Evolutionary conservation across 2,329 filamentous ascomycete species (phyloP), one percentile per base, ranked within the genome.

Genomic region (Decorospora gaudefroyi): DNA sequence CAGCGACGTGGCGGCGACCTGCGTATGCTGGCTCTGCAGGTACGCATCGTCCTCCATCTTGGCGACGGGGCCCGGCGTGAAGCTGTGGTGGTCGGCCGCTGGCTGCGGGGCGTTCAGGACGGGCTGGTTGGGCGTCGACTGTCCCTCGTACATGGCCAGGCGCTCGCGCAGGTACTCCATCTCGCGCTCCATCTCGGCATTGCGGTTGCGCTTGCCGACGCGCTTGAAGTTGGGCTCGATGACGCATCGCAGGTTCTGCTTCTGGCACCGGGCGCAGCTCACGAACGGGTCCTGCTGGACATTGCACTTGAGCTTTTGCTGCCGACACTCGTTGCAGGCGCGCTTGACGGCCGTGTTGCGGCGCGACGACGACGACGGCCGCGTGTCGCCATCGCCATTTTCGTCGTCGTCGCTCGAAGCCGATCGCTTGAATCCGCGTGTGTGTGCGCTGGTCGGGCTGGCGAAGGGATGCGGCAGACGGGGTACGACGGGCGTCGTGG

Each of bases 221-320:
- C 88, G 84, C 78, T 90, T 91, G 74, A 92, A 92, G 70, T 90
- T 90, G 62, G 86, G 88, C 70, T 92, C 87, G 70, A 93, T 92
- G 70, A 89, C 88, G 77, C 88, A 93, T 50, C 85, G 82, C 49
- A 92, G 83, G 71, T 87, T 88, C 64, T 91, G 81, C 61, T 89
- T 87, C 66, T 82, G 82, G 73, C 88, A 93, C 43, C 88, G 80
- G 40, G 84, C 84, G 74, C 88, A 93, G 60, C 82, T 83, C 61
- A 83, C 81, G 69, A 90, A 91, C 12, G 87, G 87, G 18, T 89
- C 87, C 72, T 90, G 87, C 58, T 88, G 77, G 57, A 92, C 88
- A 76, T 92, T 87, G 78, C 88, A 93, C 64, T 87, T 86, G 51
- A 92, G 76, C 87, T 92, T 92, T 72, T 92, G 88, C 72, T 92